Base-by-base conservation (phyloP, 1,284 basidiomycete species). In the Tylopilus sp. region DNA sequence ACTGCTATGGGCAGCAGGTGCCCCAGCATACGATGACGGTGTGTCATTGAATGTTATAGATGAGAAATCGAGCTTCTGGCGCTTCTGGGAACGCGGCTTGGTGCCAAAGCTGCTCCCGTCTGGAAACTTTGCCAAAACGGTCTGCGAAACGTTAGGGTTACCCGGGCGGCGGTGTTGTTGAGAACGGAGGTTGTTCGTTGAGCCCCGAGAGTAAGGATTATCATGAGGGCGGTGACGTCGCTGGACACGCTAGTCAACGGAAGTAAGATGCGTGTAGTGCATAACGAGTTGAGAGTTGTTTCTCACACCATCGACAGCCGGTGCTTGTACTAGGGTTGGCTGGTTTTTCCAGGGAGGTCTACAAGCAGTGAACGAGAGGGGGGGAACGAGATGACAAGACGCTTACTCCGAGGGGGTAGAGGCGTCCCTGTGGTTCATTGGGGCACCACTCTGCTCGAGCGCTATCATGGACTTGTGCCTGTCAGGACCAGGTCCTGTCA, bases 361-460 rank as follows among this genome's bases (percentile, higher is more conserved):
- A 30, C 38, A 47, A 45, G 34, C 44, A 31, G 40, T 59, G 42
- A 50, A 30, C 16, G 33, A 16, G 43, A 39, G 42, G 42, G 44
- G 25, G 40, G 36, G 34, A 21, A 49, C 44, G 6, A 30, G 23
- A 33, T 29, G 6, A 28, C 21, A 18, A 44, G 29, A 16, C 6
- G 53, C 64, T 52, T 46, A 60, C 67, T 26, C n/a, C 6, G 53
- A 49, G 26, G 41, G 18, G 41, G 38, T 50, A 12, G 69, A 71
- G 37, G 67, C 68, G 36, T 67, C 68, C 56, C 66, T 69, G 38
- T 50, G 46, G 55, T 58, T 65, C 37, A 44, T 38, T 48, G 59
- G 54, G 6, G 19, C 44, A 29, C 48, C 13, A 16, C 28, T 11
- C 4, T 51, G 38, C n/a, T 49, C 56, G 37, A 55, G 53, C 15